Percentiles rank a stretch among this genome's conserved stretches.
phyloP scores from a whole-genome alignment of 163 green algal genomes.

The Scenedesmus sp. region DNA sequence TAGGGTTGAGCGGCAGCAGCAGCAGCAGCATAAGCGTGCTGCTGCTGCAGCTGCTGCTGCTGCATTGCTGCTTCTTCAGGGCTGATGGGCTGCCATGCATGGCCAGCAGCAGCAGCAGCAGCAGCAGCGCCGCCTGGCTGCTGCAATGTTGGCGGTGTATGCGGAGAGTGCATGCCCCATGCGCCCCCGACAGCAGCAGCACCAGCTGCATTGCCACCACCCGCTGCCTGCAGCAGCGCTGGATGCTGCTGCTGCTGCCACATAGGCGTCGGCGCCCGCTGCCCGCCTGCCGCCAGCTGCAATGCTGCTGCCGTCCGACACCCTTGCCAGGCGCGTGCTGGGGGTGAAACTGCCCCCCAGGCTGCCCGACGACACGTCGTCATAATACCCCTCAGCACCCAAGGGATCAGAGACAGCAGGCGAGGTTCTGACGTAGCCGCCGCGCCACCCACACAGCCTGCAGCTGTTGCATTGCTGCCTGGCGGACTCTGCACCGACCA shows the following conservation, averaged over 20 bases:
- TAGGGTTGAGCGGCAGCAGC: not conserved
- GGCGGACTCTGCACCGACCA: not conserved
- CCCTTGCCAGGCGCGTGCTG: not conserved
- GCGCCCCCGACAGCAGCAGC: not conserved
- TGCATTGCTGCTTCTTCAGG: slow-evolving; percentile 1
- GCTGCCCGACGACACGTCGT: not conserved
- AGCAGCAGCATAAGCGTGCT: too few relatives aligned
- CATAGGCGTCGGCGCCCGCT: not conserved
- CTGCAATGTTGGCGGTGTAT: not conserved
- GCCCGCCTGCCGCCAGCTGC: not conserved
- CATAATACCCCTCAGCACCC: not conserved
- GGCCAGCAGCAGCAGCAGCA: not conserved
- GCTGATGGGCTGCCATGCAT: not conserved
- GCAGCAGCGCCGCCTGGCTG: not conserved
- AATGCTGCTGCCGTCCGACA: not conserved
- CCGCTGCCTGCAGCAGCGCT: not conserved
- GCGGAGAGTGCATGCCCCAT: not conserved
- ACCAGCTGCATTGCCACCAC: not conserved
- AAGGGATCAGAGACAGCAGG: not conserved
- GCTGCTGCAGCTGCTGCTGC: not conserved
- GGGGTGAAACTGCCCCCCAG: not conserved
- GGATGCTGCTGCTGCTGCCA: slow-evolving; percentile 1
- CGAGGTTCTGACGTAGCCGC: not conserved
- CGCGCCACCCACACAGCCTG: not conserved
- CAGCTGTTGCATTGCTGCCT: not conserved